Evolutionary conservation across 2,329 filamentous ascomycete genomes (phyloP).

Genomic region (Phialophora expanda): DNA sequence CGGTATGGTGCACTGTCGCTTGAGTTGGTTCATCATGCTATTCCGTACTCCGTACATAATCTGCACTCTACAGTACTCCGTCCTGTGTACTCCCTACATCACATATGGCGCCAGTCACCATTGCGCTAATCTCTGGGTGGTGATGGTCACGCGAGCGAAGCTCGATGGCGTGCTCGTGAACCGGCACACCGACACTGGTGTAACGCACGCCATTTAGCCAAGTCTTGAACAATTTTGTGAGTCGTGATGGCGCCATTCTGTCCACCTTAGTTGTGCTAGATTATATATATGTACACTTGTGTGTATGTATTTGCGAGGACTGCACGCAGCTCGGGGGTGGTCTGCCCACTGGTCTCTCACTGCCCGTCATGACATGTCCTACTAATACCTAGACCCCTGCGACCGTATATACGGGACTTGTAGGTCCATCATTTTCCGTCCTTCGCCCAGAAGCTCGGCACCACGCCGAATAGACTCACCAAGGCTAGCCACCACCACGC

Average conservation of each 20-base stretch:
- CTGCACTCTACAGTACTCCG: neutral
- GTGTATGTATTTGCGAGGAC: neutral
- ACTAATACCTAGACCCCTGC: neutral
- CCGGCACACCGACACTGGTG: neutral
- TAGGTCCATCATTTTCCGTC: constrained; percentile 54
- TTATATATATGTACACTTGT: neutral
- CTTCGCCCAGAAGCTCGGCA: constrained; percentile 65
- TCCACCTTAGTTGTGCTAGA: neutral
- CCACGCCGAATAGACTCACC: constrained; percentile 62
- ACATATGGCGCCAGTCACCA: neutral
- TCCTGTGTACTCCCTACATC: neutral
- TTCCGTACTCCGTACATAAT: neutral
- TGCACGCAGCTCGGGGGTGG: neutral
- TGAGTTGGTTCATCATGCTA: too few species aligned
- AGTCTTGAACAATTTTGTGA: neutral
- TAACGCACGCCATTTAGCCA: constrained; percentile 9
- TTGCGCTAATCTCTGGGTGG: neutral
- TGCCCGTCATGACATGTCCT: neutral
- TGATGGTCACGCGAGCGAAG: neutral
- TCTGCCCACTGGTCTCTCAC: neutral
- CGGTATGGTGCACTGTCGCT: too few species aligned
- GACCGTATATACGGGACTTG: neutral
- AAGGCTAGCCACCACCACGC: constrained; percentile 63
- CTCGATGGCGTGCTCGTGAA: constrained; percentile 1
- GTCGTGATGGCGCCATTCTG: constrained; percentile 2